Evolutionary conservation across 2,329 filamentous ascomycete genomes (phyloP).

Genomic region (Phialophora chinensis): DNA sequence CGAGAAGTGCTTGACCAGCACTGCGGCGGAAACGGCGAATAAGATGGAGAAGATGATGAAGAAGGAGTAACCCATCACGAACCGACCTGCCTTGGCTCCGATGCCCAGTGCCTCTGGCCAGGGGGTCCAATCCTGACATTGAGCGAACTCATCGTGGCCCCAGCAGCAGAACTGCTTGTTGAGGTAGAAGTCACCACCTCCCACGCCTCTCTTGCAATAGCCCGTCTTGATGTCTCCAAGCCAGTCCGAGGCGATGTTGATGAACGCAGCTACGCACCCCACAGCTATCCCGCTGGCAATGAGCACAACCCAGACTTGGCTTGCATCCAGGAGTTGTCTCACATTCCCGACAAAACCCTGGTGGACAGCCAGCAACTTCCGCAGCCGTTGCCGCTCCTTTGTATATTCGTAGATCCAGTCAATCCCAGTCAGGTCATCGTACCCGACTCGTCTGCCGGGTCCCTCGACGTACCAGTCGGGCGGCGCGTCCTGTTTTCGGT

Average conservation of each 20-base stretch:
- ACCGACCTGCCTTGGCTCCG: constrained; percentile 70
- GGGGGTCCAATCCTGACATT: constrained; percentile 84
- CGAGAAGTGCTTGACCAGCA: constrained; percentile 83
- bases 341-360: constrained; percentile 75
- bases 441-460: constrained; percentile 85
- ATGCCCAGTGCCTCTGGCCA: constrained; percentile 81
- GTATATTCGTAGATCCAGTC: constrained; percentile 99
- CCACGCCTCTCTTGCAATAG: constrained; percentile 76
- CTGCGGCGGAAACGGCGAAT: constrained; percentile 77
- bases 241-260: constrained; percentile 92
- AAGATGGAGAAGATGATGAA: constrained; percentile 80
- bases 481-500: constrained; percentile 49
- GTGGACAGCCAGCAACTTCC: constrained; percentile 70
- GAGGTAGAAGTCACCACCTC: constrained; percentile 87
- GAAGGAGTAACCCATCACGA: constrained; percentile 84
- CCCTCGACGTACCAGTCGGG: constrained; percentile 89
- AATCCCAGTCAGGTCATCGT: constrained; percentile 95
- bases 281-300: constrained; percentile 84
- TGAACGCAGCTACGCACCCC: constrained; percentile 82
- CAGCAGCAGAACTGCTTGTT: constrained; percentile 92
- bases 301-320: constrained; percentile 89
- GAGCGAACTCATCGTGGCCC: constrained; percentile 79
- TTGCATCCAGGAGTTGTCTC: constrained; percentile 77
- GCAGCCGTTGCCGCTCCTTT: constrained; percentile 86
- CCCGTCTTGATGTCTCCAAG: constrained; percentile 89